phyloP scores from a whole-genome alignment of 306 rosid genomes.

The Dryas drummondii region DNA sequence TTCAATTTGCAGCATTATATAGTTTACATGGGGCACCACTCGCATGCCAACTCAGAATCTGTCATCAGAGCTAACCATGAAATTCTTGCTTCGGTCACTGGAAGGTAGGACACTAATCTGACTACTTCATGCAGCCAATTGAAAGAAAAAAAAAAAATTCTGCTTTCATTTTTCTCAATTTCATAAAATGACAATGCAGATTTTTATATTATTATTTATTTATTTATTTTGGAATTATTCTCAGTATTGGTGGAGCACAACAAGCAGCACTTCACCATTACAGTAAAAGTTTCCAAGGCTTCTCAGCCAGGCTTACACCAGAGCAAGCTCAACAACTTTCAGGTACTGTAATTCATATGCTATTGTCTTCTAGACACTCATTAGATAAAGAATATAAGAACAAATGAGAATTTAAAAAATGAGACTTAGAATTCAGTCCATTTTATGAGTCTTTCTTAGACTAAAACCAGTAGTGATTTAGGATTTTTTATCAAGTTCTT shows the following conservation, averaged over 20 bases:
- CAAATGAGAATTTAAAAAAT: neutral
- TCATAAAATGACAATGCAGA: neutral
- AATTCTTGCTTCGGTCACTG: constrained; percentile 55
- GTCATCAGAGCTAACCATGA: constrained; percentile 61
- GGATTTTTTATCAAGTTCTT: too few species aligned
- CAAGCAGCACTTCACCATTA: constrained; percentile 54
- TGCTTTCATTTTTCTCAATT: neutral
- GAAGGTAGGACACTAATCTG: constrained; percentile 39
- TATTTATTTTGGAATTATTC: constrained; percentile 10
- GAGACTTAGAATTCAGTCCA: too few species aligned
- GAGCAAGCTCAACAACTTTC: constrained; percentile 57
- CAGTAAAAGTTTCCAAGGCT: constrained; percentile 64
- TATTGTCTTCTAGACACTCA: neutral
- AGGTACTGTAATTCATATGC: constrained; percentile 30
- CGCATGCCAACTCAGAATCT: constrained; percentile 57
- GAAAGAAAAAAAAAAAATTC: too few species aligned
- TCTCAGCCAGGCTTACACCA: constrained; percentile 64
- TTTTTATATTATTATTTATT: neutral
- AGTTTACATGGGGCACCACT: constrained; percentile 67
- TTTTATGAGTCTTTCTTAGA: too few species aligned
- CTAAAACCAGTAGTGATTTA: too few species aligned
- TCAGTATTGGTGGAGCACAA: constrained; percentile 45
- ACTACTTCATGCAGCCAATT: neutral
- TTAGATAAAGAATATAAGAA: neutral
- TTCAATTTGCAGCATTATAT: constrained; percentile 52